Base-by-base conservation (phyloP, 495 filamentous ascomycete genomes). In the Trichodelitschia bisporula region DNA sequence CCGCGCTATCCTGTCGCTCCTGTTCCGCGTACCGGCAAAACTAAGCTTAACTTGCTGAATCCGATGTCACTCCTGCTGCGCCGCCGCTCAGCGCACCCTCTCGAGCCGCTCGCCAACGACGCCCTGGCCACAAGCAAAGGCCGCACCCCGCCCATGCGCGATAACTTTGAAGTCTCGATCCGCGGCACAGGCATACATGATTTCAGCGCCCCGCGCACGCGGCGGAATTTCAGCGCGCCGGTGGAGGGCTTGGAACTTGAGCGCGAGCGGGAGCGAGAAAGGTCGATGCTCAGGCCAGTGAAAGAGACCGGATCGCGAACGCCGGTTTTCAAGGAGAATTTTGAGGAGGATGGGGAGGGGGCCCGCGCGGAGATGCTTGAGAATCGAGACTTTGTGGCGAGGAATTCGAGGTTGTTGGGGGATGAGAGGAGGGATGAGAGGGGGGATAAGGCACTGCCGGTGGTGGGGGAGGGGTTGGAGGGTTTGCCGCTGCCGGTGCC, bases 101-200 rank as follows among this genome's bases (percentile, higher is more conserved):
- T 48, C 8, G 44, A 50, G 13, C 24, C 29, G 2, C 32, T 47
- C 1, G 36, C 42, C 1, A 42, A 50, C 14, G 44, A 47, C 15
- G 29, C 44, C n/a, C 29, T 48, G 8, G 33, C 46, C 14, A 38
- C 12, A 19, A 32, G 32, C 4, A 37, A 29, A 17, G 28, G 32
- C 5, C 28, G 31, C n/a, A 26, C 40, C 12, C 63, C 69, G 3
- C 51, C 60, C 3, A 62, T 75, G 17, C 36, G 30, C 3, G 70
- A 71, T 33, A 62, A 74, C 35, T 84, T 80, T 40, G 82, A 91
- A 42, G 78, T 78, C 12, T 53, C 80, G 25, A 93, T 93, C 40
- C 64, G 66, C 25, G 82, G 82, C 17, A 84, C 71, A 6, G 62
- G 69, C 19, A 66, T 93, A 4, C 82, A 93, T 49, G 82, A 93